phyloP scores from a whole-genome alignment of 352 stramenopile species.

The Phytopythium chamaehyphon region DNA sequence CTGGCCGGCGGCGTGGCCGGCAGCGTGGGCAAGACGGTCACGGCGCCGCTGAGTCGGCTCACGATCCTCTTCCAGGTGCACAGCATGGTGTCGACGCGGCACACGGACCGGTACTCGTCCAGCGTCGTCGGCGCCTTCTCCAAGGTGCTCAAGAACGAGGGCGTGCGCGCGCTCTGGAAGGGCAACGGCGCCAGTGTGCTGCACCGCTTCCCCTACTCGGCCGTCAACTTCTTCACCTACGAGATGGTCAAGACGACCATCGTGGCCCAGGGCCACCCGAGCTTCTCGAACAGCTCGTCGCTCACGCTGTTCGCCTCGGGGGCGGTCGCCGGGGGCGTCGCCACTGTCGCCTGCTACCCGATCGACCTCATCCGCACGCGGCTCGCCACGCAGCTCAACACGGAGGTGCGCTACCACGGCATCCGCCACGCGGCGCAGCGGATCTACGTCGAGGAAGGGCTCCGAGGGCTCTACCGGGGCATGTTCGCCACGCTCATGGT shows the following conservation, averaged over 20 bases:
- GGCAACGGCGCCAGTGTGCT: constrained; percentile 95
- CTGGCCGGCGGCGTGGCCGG: constrained; percentile 92
- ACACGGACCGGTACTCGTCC: constrained; percentile 81
- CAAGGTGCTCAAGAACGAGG: constrained; percentile 93
- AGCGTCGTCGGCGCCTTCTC: constrained; percentile 72
- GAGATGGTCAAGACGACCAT: constrained; percentile 87
- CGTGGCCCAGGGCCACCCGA: constrained; percentile 55
- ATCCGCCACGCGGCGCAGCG: constrained; percentile 93
- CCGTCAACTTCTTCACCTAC: constrained; percentile 97
- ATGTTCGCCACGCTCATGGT: constrained; percentile 93
- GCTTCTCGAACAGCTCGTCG: constrained; percentile 69
- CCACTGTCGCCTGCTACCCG: constrained; percentile 93
- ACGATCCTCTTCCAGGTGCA: constrained; percentile 97
- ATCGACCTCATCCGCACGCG: constrained; percentile 95
- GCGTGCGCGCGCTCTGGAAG: constrained; percentile 92
- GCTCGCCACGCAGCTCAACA: constrained; percentile 91
- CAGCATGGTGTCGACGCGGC: constrained; percentile 90
- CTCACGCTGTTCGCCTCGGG: constrained; percentile 76
- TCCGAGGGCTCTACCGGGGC: constrained; percentile 91
- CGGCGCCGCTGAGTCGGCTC: constrained; percentile 91
- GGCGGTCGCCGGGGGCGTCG: constrained; percentile 61
- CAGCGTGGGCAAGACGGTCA: constrained; percentile 94
- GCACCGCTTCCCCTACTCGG: constrained; percentile 96
- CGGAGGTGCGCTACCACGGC: constrained; percentile 84
- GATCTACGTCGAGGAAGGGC: constrained; percentile 87